These are phyloP conservation scores for Phytophthora agathidicida DNA, from an alignment of 352 stramenopile genomes.

Conservation along the genomic window DNA sequence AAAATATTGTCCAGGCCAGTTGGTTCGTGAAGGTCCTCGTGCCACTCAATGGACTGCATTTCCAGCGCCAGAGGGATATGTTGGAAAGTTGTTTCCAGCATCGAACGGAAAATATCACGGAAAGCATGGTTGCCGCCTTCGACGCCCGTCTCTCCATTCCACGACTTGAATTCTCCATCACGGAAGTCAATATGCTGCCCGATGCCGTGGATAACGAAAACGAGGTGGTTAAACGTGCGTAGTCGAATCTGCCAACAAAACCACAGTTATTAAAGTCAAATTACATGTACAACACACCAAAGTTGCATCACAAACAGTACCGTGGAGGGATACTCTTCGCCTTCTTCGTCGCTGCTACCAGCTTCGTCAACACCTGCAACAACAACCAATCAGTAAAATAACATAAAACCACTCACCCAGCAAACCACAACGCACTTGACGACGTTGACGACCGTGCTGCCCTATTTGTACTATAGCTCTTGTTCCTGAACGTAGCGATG, in stretches of 20 bases:
- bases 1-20: constrained; percentile 87
- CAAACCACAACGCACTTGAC: constrained; percentile 27
- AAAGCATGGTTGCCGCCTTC: constrained; percentile 86
- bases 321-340: constrained; percentile 73
- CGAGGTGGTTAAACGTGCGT: constrained; percentile 78
- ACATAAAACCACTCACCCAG: not conserved
- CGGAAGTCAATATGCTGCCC: constrained; percentile 88
- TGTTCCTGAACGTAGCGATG: constrained; percentile 50
- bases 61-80: constrained; percentile 83
- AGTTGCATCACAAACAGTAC: constrained; percentile 27
- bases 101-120: constrained; percentile 72
- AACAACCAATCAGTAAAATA: not conserved
- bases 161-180: constrained; percentile 83
- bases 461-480: constrained; percentile 66
- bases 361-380: constrained; percentile 32
- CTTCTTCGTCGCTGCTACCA: constrained; percentile 66
- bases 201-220: constrained; percentile 90
- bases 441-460: constrained; percentile 37
- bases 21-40: constrained; percentile 87
- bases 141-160: constrained; percentile 70
- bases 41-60: constrained; percentile 92
- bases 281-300: not conserved
- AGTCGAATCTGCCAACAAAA: constrained; percentile 60
- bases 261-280: no score
- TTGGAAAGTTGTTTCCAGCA: constrained; percentile 83